Base-by-base conservation (phyloP, 2,329 filamentous ascomycete genomes). In the Magnaporthiopsis incrustans region DNA sequence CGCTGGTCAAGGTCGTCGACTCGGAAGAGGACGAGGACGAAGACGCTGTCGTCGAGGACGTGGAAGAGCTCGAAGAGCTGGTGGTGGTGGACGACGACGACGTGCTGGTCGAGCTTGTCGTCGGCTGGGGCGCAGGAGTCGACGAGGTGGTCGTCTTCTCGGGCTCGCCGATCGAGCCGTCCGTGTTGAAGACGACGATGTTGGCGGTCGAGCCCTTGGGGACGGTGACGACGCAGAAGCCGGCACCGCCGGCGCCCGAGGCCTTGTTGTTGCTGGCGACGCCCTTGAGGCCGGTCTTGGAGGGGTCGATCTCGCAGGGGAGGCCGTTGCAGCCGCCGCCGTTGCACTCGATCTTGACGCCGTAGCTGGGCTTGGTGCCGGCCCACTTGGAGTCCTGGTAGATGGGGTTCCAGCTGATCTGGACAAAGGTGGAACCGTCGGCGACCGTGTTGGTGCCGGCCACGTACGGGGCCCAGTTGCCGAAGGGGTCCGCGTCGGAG, bases 381-480 rank as follows among this genome's bases (percentile, higher is more conserved):
- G 80, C 79, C 71, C 91, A 76, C 25, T 79, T 62, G 67, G 84
- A 76, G 70, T 80, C 70, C 69, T 87, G 81, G 75, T 85, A 93
- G 67, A 91, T 89, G 30, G 90, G 90, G 75, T 93, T 93, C 82
- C 87, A 89, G 64, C 86, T 89, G 63, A 93, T 79, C 78, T 91
- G 92, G 69, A 91, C 82, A 72, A 84, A 93, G 1, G 89, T 92
- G 66, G 84, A 76, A 62, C 90, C 90, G 62, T 75, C 79, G 60
- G 71, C 69, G 68, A 87, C 86, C 22, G 86, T 87, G 75, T 93
- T 93, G 64, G 89, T 87, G 65, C 90, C 90, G 18, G 88, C 87
- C 67, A 92, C 89, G 71, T 87, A 94, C 2, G 89, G 86, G 62
- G 84, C 80, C 90, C 90, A 93, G 78, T 93, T 93, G 61, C 90